These are phyloP conservation scores for Leccinum fibrillosum DNA, from an alignment of 768 basidiomycete genomes.

Conservation along the genomic window DNA sequence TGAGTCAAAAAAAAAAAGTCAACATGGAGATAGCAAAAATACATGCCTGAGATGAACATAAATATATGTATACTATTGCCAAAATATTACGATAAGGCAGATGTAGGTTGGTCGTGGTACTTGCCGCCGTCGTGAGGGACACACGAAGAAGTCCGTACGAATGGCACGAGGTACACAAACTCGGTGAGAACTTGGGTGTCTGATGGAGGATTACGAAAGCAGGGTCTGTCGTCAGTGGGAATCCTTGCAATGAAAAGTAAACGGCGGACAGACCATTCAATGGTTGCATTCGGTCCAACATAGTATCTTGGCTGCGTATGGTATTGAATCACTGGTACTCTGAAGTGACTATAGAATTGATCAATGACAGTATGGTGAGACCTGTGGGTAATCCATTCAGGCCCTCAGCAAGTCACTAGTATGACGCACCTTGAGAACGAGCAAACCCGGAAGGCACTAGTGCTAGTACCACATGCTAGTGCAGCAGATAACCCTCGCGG, in stretches of 20 bases:
- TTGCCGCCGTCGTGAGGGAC: not conserved
- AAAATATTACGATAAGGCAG: conserved; percentile 3
- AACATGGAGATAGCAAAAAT: conserved; percentile 20
- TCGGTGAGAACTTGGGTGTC: not conserved
- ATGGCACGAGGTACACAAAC: not conserved
- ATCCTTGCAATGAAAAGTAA: not conserved
- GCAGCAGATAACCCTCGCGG: not conserved
- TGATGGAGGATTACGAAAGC: not conserved
- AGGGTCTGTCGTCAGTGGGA: not conserved
- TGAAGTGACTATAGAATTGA: not conserved
- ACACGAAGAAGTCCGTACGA: not conserved
- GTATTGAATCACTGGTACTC: not conserved
- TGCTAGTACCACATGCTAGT: not conserved
- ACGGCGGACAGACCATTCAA: not conserved
- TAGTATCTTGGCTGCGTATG: not conserved
- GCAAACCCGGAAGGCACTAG: not conserved
- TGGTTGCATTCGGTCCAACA: not conserved
- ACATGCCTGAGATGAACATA: conserved; percentile 3
- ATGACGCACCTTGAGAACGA: not conserved
- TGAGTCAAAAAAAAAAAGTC: not conserved
- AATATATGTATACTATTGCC: not conserved
- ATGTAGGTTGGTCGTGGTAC: not conserved
- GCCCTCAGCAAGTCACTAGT: not conserved
- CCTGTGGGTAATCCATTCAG: not conserved
- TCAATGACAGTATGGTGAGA: not conserved